These are phyloP conservation scores for Ogataea neopini DNA, from an alignment of 805 yeast genomes.

Conservation along the genomic window DNA sequence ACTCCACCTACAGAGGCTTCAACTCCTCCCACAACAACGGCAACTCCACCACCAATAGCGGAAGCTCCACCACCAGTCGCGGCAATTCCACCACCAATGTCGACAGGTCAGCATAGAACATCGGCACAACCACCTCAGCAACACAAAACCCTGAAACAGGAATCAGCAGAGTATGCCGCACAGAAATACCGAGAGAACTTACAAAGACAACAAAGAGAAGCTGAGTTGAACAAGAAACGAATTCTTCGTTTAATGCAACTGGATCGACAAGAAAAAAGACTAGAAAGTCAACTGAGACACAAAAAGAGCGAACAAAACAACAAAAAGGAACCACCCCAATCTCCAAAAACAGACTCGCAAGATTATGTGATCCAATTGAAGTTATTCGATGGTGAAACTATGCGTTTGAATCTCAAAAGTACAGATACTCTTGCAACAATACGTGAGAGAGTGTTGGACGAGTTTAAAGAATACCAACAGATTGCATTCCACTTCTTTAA, in stretches of 20 bases:
- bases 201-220: slow-evolving; percentile 37
- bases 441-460: slow-evolving; percentile 57
- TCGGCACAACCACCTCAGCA: background rate
- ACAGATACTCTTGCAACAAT: slow-evolving; percentile 54
- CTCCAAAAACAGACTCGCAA: slow-evolving; percentile 34
- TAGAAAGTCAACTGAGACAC: slow-evolving; percentile 5
- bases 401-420: slow-evolving; percentile 51
- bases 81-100: background rate
- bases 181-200: slow-evolving; percentile 41
- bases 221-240: slow-evolving; percentile 54
- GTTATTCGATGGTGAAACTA: slow-evolving; percentile 63
- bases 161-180: slow-evolving; percentile 42
- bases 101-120: background rate
- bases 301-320: slow-evolving; percentile 6
- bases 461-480: slow-evolving; percentile 48
- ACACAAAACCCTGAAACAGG: slow-evolving; percentile 38
- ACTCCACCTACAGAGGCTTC: too few species aligned
- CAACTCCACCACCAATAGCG: background rate
- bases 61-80: background rate
- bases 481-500: slow-evolving; percentile 51
- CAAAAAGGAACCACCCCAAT: slow-evolving; percentile 9
- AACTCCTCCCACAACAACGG: slow-evolving; percentile 5
- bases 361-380: slow-evolving; percentile 52
- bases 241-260: slow-evolving; percentile 52
- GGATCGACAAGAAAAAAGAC: slow-evolving; percentile 40